Evolutionary conservation across 352 stramenopile species (phyloP), one percentile per base, ranked within the genome.

Genomic region (Globisporangium spinosum): DNA sequence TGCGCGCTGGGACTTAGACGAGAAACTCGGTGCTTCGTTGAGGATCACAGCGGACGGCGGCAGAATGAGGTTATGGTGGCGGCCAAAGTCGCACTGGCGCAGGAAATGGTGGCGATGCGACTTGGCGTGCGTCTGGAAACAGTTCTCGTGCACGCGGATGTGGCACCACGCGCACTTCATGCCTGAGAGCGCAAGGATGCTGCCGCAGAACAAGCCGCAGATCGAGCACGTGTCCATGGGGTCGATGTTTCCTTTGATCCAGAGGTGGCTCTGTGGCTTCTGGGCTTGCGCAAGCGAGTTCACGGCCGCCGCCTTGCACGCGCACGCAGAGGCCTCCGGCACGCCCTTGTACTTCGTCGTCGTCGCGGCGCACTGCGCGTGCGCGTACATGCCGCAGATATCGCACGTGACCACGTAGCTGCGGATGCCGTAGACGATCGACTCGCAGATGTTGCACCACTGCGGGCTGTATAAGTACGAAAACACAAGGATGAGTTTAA

Each of bases 331-430:
- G 27, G 66, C 27, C 25, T 53, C 63, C 29, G 67, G 49, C 55
- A 74, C 64, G 70, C 69, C 70, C 57, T 78, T 82, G 61, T 75
- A 77, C 57, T 74, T 79, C 73, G 81, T 79, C 12, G 78, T 85
- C 17, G 74, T 77, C 20, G 80, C 82, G 0, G 83, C 86, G 62
- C 86, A 94, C 61, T 90, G 84, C 6, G 82, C 86, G 68, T 93
- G 86, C 17, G 86, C 86, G 64, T 85, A 90, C 82, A 93, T 94
- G 57, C 86, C 84, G 71, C 86, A 94, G 68, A 94, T 87, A 58
- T 94, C 86, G 70, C 86, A 94, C 67, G 78, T 93, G 65, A 93
- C 86, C 23, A 94, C 86, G 67, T 94, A 93, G 71, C 86, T 94
- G 69, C 86, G 84, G 71, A 94, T 94, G 59, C 86, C 84, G 68